Evolutionary conservation across 371 early-diverging fungal species (phyloP).

Genomic region (Apophysomyces ossiformis): DNA sequence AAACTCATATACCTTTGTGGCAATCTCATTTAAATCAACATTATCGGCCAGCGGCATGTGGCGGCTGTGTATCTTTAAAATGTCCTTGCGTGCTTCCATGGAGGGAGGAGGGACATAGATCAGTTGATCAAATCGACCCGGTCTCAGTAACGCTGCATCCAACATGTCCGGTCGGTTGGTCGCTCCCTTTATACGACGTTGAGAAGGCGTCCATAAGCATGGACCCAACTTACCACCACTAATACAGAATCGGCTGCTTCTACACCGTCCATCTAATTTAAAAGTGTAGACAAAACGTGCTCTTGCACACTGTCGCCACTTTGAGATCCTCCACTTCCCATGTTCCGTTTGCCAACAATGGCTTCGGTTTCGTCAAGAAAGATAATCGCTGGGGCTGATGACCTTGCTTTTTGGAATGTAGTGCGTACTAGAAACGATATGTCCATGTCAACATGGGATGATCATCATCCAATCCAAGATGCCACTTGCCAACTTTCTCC

Average conservation of each 20-base stretch:
- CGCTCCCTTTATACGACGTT: slow-evolving; percentile 65
- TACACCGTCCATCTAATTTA: slow-evolving; percentile 98
- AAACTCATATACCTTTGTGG: slow-evolving; percentile 53
- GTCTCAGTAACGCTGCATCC: slow-evolving; percentile 93
- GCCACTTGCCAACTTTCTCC: slow-evolving; percentile 76
- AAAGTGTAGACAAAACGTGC: slow-evolving; percentile 83
- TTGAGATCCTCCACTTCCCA: slow-evolving; percentile 62
- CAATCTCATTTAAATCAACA: slow-evolving; percentile 76
- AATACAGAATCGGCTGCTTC: slow-evolving; percentile 76
- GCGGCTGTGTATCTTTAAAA: slow-evolving; percentile 87
- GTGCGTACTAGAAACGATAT: slow-evolving; percentile 69
- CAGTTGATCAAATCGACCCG: slow-evolving; percentile 94
- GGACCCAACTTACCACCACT: slow-evolving; percentile 72
- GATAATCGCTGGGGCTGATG: slow-evolving; percentile 86
- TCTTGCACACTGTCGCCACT: slow-evolving; percentile 86
- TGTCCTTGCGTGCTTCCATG: slow-evolving; percentile 73
- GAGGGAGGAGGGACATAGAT: slow-evolving; percentile 96
- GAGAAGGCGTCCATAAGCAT: too few relatives aligned
- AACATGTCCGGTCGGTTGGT: slow-evolving; percentile 98
- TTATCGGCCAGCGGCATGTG: slow-evolving; percentile 72
- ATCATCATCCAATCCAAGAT: too few relatives aligned
- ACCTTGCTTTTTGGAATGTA: slow-evolving; percentile 86
- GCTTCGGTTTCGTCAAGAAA: slow-evolving; percentile 99
- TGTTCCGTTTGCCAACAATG: slow-evolving; percentile 91
- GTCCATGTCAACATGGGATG: too few relatives aligned